Percentiles rank a stretch among this genome's conserved stretches.
phyloP scores from a whole-genome alignment of 352 stramenopile species.

The Synura sp. region DNA sequence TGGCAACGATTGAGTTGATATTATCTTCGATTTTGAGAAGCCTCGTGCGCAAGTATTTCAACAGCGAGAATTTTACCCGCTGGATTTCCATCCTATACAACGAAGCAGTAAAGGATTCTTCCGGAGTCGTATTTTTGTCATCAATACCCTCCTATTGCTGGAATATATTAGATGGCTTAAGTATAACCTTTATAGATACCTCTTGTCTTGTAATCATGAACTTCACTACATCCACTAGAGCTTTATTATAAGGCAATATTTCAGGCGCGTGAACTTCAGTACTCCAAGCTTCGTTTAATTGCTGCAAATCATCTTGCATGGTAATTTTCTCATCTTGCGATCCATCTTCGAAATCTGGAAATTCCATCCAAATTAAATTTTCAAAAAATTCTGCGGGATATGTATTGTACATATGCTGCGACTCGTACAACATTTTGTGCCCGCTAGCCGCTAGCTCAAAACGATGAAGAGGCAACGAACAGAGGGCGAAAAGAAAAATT shows the following conservation, averaged over 20 bases:
- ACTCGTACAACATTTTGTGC: no score
- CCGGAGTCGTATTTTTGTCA: background rate
- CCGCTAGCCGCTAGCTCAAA: no score
- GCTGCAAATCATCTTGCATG: background rate
- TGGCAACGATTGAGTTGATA: background rate
- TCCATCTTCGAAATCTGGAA: no score
- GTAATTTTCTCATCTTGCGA: no score
- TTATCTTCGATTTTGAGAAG: slow-evolving; percentile 49
- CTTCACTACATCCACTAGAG: background rate
- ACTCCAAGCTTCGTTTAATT: background rate
- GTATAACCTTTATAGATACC: background rate
- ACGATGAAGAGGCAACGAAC: no score
- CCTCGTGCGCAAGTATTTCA: slow-evolving; percentile 47
- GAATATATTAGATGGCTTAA: no score
- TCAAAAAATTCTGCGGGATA: no score
- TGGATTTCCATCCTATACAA: slow-evolving; percentile 53
- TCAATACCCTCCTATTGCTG: slow-evolving; percentile 14
- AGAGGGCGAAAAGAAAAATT: no score
- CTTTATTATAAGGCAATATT: background rate
- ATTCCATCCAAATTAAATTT: no score
- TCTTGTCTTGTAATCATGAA: background rate
- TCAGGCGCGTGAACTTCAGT: background rate
- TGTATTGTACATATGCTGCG: no score
- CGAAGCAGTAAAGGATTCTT: slow-evolving; percentile 45
- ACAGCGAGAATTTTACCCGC: slow-evolving; percentile 46